Conservation (phyloP, 2,329 filamentous ascomycete genomes). For the Exophiala dermatitidis region DNA sequence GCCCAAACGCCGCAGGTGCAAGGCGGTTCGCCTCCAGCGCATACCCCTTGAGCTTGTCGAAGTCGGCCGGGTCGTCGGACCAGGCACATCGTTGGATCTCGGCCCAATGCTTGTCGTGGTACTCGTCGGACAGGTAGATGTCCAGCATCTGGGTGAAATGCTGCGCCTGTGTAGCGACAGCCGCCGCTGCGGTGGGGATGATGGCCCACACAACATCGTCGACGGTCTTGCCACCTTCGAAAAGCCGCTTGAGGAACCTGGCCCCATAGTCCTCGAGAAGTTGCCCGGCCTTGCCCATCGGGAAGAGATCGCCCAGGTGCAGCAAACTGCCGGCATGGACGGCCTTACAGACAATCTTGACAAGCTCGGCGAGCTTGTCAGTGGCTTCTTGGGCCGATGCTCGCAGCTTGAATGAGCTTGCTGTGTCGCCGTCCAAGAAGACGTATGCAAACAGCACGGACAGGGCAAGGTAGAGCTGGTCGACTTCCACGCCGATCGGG, state of each 20-base stretch:
- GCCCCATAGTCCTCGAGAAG: constrained; percentile 47
- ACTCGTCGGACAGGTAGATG: constrained; percentile 47
- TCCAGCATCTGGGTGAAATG: constrained; percentile 53
- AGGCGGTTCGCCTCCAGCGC: constrained; percentile 27
- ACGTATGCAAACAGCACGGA: constrained; percentile 29
- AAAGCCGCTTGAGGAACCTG: constrained; percentile 49
- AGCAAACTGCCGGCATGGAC: constrained; percentile 36
- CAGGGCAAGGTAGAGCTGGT: constrained; percentile 28
- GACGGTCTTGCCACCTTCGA: constrained; percentile 41
- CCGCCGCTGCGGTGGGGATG: constrained; percentile 50
- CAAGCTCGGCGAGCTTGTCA: constrained; percentile 23
- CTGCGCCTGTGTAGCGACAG: constrained; percentile 52
- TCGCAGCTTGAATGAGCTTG: constrained; percentile 26
- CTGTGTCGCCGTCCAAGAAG: constrained; percentile 29
- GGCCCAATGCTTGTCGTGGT: constrained; percentile 25
- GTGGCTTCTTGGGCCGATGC: constrained; percentile 19
- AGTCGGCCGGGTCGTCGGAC: constrained; percentile 25
- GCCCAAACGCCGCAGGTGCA: constrained; percentile 24
- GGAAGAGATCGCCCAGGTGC: constrained; percentile 26
- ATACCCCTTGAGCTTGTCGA: constrained; percentile 27
- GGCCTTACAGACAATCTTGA: constrained; percentile 24
- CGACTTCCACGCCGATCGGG: constrained; percentile 23
- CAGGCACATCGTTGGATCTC: constrained; percentile 27
- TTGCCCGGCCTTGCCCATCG: constrained; percentile 17
- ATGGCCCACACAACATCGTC: constrained; percentile 51